These are phyloP conservation scores for Cordyceps farinosa DNA, from an alignment of 2,329 filamentous ascomycete species.

Conservation along the genomic window DNA sequence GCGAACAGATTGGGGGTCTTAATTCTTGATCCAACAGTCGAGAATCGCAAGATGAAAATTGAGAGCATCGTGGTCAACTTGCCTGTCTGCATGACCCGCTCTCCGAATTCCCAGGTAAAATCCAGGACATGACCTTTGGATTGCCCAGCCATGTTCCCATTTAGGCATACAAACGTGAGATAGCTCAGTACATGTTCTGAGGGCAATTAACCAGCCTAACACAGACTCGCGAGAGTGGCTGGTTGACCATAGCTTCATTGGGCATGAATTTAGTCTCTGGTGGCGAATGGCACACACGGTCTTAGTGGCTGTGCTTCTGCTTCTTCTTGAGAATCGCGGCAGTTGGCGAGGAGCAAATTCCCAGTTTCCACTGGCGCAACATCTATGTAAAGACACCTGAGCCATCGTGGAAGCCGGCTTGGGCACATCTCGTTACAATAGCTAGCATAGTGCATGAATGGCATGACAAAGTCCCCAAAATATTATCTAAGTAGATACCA, in stretches of 20 bases:
- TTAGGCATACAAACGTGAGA: not conserved
- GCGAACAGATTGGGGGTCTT: not conserved
- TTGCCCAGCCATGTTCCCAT: not conserved
- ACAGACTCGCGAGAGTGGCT: not conserved
- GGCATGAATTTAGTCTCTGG: not conserved
- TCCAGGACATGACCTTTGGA: not conserved
- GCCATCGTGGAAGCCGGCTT: not conserved
- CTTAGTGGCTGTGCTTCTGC: not conserved
- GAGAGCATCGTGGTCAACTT: not conserved
- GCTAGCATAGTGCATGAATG: constrained; percentile 8
- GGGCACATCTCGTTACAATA: not conserved
- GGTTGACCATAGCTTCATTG: not conserved
- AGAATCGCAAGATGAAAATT: not conserved
- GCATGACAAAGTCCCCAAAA: not conserved
- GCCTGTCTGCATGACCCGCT: not conserved
- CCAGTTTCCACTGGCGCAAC: not conserved
- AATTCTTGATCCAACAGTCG: not conserved
- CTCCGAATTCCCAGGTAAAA: not conserved
- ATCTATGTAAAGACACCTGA: not conserved
- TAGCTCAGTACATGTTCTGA: not conserved
- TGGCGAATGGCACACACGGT: not conserved
- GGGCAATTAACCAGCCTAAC: not conserved
- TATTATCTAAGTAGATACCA: not conserved
- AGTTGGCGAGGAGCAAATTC: not conserved
- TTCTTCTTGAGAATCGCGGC: not conserved